A percentile compares a stretch with the other conserved stretches of the same genome.
phyloP scores from a whole-genome alignment of 306 rosid genomes.

The Trifolium dubium region DNA sequence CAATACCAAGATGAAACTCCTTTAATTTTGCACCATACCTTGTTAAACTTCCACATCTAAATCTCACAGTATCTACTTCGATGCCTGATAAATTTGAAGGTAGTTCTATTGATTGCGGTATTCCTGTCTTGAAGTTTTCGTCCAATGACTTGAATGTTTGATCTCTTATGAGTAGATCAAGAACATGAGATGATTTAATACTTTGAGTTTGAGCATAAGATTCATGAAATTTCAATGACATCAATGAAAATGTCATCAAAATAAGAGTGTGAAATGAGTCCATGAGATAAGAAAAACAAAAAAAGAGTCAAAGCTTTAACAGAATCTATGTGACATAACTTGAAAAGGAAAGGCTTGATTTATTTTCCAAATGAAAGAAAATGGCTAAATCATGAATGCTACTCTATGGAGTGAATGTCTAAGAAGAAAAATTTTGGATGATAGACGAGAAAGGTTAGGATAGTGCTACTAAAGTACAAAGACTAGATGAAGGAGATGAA shows the following conservation, averaged over 20 bases:
- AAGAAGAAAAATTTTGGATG: constrained; percentile 4
- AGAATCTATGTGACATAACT: constrained; percentile 28
- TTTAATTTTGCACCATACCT: constrained; percentile 80
- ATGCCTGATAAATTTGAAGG: constrained; percentile 85
- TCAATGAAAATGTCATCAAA: constrained; percentile 47
- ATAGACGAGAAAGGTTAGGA: constrained; percentile 41
- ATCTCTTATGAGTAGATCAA: constrained; percentile 86
- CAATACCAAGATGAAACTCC: constrained; percentile 71
- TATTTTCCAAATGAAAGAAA: background rate
- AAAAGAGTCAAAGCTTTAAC: constrained; percentile 18
- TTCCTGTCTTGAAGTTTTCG: constrained; percentile 61
- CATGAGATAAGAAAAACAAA: constrained; percentile 50
- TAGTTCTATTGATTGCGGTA: constrained; percentile 55
- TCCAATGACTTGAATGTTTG: constrained; percentile 67
- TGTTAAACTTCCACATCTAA: constrained; percentile 84
- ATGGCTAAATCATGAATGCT: constrained; percentile 24
- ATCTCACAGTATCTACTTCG: constrained; percentile 59
- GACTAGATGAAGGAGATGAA: constrained; percentile 45
- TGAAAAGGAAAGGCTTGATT: constrained; percentile 39
- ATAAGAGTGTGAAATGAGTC: constrained; percentile 53
- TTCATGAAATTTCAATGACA: constrained; percentile 44
- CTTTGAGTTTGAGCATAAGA: constrained; percentile 57
- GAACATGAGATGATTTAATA: constrained; percentile 70
- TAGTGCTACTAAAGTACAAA: constrained; percentile 19
- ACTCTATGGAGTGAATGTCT: background rate